Conservation (phyloP, 768 basidiomycete genomes). For the Collybiopsis confluens region DNA sequence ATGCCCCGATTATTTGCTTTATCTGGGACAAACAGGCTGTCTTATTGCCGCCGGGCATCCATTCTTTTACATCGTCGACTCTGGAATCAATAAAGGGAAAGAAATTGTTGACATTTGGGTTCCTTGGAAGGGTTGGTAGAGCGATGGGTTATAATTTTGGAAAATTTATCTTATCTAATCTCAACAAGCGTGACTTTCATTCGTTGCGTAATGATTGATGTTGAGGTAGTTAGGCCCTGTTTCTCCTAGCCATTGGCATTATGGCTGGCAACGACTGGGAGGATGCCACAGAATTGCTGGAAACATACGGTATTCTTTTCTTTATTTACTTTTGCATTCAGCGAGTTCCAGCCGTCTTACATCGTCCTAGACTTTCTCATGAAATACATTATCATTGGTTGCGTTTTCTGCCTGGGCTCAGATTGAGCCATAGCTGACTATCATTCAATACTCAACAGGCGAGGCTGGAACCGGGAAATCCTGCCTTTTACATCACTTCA, state of each 20-base stretch:
- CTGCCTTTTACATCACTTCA: slow-evolving; percentile 93
- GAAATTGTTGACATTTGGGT: slow-evolving; percentile 82
- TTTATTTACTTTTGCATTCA: no score
- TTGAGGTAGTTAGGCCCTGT: no score
- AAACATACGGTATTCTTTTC: slow-evolving; percentile 76
- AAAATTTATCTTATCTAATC: not conserved
- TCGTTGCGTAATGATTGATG: slow-evolving; percentile 5
- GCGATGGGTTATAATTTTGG: not conserved
- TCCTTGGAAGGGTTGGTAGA: slow-evolving; percentile 87
- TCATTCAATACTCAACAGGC: slow-evolving; percentile 45
- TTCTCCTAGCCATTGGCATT: slow-evolving; percentile 14
- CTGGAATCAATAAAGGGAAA: slow-evolving; percentile 40
- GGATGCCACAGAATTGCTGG: slow-evolving; percentile 88
- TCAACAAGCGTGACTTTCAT: slow-evolving; percentile 9
- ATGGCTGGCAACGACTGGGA: slow-evolving; percentile 69
- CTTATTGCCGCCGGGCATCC: slow-evolving; percentile 74
- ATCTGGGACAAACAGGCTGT: no score
- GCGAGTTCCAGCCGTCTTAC: slow-evolving; percentile 10
- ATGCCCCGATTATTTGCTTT: no score
- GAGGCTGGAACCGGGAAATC: slow-evolving; percentile 98
- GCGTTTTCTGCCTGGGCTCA: slow-evolving; percentile 15
- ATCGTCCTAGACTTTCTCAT: slow-evolving; percentile 81
- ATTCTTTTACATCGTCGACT: slow-evolving; percentile 84
- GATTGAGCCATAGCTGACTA: slow-evolving; percentile 7
- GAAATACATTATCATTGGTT: slow-evolving; percentile 97